Percentiles rank a stretch among this genome's conserved stretches.
Conservation (phyloP, 495 filamentous ascomycete species). For the Trichoderma reesei region DNA sequence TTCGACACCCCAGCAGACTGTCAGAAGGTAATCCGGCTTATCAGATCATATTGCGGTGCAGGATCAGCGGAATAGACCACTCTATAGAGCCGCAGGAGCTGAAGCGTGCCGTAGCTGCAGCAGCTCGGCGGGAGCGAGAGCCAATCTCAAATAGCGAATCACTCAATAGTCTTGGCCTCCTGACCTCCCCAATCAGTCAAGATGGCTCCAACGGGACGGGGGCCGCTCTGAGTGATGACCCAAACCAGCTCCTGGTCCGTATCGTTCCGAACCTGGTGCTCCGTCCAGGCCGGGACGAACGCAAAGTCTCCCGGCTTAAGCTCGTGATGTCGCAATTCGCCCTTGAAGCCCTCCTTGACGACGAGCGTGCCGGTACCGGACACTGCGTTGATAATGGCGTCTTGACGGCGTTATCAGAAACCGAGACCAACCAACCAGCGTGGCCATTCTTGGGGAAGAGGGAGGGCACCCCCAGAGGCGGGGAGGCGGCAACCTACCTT, state of each 20-base stretch:
- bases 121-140: constrained; percentile 4
- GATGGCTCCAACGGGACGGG: constrained; percentile 46
- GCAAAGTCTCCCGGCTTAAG: constrained; percentile 54
- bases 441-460: not conserved
- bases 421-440: not conserved
- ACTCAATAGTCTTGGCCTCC: constrained; percentile 3
- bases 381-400: constrained; percentile 37
- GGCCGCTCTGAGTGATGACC: constrained; percentile 50
- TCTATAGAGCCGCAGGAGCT: not conserved
- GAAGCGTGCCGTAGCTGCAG: not conserved
- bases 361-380: constrained; percentile 33
- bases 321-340: constrained; percentile 38
- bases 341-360: constrained; percentile 30
- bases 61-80: constrained; percentile 13
- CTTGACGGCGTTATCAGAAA: constrained; percentile 17
- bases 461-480: not conserved
- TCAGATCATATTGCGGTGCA: constrained; percentile 29
- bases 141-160: constrained; percentile 1
- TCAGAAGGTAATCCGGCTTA: constrained; percentile 32
- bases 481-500: constrained; percentile 27
- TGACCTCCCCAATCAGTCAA: constrained; percentile 47
- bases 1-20: constrained; percentile 43
- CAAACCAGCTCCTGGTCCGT: constrained; percentile 44
- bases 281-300: constrained; percentile 51
- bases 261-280: constrained; percentile 61